Evolutionary conservation across 2,329 filamentous ascomycete genomes (phyloP), one percentile per base, ranked within the genome.

Genomic region (Colletotrichum eremochloae): DNA sequence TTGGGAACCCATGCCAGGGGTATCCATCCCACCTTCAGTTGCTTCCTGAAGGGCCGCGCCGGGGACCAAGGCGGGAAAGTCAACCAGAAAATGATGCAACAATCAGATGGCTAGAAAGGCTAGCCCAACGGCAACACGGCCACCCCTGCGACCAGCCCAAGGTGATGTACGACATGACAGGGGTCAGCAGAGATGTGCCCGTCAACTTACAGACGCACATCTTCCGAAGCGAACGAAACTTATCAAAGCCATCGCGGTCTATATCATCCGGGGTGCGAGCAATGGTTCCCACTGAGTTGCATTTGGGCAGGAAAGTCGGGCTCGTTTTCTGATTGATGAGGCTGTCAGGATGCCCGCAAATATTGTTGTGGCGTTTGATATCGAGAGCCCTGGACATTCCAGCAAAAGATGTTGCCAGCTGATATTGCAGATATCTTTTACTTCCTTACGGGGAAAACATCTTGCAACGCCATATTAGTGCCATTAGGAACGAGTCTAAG

Each of bases 111-210:
- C 52, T 24, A 58, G 24, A 50, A 48, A 40, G 53, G 58, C 50
- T 74, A 63, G 71, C 68, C 61, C n/a, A 48, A 73, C 71, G 67
- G 71, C 57, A 73, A 57, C 67, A 67, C 67, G 63, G 53, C 57
- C 56, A 64, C 66, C 69, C 69, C 69, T 73, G 62, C 40, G 44
- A 44, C 40, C 61, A 56, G 52, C 57, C 48, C 60, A 67, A 68
- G 40, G 57, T 57, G 38, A 66, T 65, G 68, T 72, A 74, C 72
- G 53, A 72, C 72, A 74, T 68, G 68, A 62, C 61, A 71, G 57
- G 71, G 71, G 68, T 46, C 46, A 11, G 18, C 8, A 24, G 48
- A 56, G 66, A 33, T 70, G 40, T 61, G 56, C 52, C 29, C 57
- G 61, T 56, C 46, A 40, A 40, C 29, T 55, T 48, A 36, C 40